Evolutionary conservation across 306 rosid genomes (phyloP), one percentile per base, ranked within the genome.

Genomic region (Erythrophleum fordii): DNA sequence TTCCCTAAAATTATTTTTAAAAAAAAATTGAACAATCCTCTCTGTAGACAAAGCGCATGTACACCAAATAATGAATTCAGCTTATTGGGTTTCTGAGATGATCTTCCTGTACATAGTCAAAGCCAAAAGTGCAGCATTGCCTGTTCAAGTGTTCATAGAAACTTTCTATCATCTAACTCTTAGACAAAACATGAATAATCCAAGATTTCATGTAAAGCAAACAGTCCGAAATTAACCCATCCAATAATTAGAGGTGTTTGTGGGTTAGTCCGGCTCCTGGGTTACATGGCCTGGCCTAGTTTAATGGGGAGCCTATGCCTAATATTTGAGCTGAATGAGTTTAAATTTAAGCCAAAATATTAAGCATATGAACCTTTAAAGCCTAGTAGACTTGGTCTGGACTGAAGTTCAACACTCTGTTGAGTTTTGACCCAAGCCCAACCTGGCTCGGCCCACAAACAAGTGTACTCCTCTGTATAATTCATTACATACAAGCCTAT

Each of bases 71-170:
- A 42, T 46, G 85, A 64, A 23, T 60, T 41, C 29, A 83, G 78
- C 35, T 73, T 52, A 45, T 48, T 69, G 71, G 77, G 68, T 78
- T 22, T 61, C 11, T 73, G 76, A 80, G 77, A 80, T 22, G 62
- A 23, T 53, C 81, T 28, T 78, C 52, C 60, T 58, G 69, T 46
- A 82, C 77, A 80, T 42, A 58, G 79, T 95, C 85, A 93, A 39
- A 92, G 52, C 99, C 99, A 96, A 79, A 90, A 96, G 85, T 92
- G 84, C 51, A 87, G 87, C 99, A 96, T 89, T 86, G 98, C 99
- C 98, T 96, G 95, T 85, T 59, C 66, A 26, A 26, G 66, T 26
- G 10, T 59, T 68, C 91, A 89, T 26, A 69, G 55, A 86, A 86
- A 77, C 34, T 72, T 76, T 18, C 12, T 4, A 17, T 62, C 62